Base-by-base conservation (phyloP, 2,329 filamentous ascomycete species). In the Sclerotinia subarctica region DNA sequence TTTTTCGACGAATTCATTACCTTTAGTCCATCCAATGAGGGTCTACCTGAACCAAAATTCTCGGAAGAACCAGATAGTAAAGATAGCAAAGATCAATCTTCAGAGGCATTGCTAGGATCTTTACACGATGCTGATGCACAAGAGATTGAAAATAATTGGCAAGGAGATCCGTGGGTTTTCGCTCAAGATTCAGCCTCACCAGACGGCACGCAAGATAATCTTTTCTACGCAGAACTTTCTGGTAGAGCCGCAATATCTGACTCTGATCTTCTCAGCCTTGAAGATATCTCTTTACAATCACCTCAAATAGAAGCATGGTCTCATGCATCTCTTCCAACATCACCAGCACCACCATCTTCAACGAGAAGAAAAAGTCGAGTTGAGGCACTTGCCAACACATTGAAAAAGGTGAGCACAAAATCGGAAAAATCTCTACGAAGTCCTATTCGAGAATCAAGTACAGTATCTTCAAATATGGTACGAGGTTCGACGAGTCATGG, bases 1-100 rank as follows among this genome's bases (percentile, higher is more conserved):
- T 81, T 89, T 78, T 88, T 90, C 80, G 85, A 87, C 74, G 83
- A 88, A 76, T 88, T 86, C 76, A 81, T 88, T 77, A 83, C 86
- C 72, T 82, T 84, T 78, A 85, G 87, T 69, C 80, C 83, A 67
- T 81, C 83, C 72, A 81, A 80, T 73, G 80, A 82, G 70, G 78
- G 78, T 70, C 78, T 81, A 71, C 81, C 82, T 77, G 82, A 83
- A 72, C 79, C 80, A 79, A 80, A 73, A 80, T 80, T 74, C 80
- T 81, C 67, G 78, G 82, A 73, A 81, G 84, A 70, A 78, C 84
- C 72, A 80, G 82, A 72, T 63, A 15, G 38, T 15, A 42, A 42
- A 80, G 82, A 72, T 63, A 38, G 75, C 79, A 67, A 73, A 32
- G 71, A 57, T 63, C 44, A 70, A 44, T 71, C 70, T 49, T 70